A percentile compares a stretch with the other conserved stretches of the same genome.
Conservation (phyloP, 306 rosid genomes). For the Trichosanthes truncata region DNA sequence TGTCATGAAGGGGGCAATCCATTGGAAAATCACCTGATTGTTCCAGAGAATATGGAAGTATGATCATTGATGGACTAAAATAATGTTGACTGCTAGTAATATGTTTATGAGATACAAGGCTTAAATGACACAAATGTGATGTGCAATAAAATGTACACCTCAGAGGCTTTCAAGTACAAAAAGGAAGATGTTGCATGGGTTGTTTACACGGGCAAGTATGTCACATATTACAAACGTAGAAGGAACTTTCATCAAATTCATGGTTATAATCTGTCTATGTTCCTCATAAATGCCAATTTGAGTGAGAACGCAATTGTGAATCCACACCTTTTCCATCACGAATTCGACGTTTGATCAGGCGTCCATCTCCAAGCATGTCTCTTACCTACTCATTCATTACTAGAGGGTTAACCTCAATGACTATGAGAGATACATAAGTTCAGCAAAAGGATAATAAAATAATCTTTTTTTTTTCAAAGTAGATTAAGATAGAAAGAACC, state of each 20-base stretch:
- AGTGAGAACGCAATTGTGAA: slow-evolving; percentile 9
- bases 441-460: not conserved
- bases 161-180: not conserved
- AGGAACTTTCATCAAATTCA: not conserved
- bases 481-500: not conserved
- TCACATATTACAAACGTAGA: not conserved
- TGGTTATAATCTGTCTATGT: not conserved
- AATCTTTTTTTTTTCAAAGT: not conserved
- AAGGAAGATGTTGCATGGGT: not conserved
- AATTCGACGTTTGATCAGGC: slow-evolving; percentile 80
- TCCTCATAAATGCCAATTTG: not conserved
- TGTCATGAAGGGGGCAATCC: slow-evolving; percentile 99
- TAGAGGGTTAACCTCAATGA: slow-evolving; percentile 16
- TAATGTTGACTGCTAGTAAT: not conserved
- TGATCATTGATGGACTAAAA: not conserved
- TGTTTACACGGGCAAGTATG: not conserved
- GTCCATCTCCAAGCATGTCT: slow-evolving; percentile 98
- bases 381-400: slow-evolving; percentile 54
- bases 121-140: not conserved
- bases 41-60: slow-evolving; percentile 17
- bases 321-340: slow-evolving; percentile 78
- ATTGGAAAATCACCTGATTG: slow-evolving; percentile 86
- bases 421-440: not conserved
- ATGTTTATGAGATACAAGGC: slow-evolving; percentile 6
- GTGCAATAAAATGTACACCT: not conserved